These are phyloP conservation scores for Arthrobotrys pseudoclavata DNA, from an alignment of 2,329 filamentous ascomycete genomes.

Conservation along the genomic window DNA sequence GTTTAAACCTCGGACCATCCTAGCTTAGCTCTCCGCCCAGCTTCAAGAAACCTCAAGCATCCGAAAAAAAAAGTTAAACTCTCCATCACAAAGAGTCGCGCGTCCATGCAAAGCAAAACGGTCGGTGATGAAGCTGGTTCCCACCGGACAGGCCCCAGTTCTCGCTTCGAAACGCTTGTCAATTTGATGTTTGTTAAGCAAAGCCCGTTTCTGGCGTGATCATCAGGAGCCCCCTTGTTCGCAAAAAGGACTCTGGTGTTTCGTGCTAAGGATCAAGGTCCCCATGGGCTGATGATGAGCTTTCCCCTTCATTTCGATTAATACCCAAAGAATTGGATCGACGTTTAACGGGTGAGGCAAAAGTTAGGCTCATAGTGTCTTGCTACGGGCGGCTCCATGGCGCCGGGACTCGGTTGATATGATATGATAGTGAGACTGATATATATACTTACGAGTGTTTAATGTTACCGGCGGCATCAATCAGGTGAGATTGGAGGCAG, in stretches of 20 bases:
- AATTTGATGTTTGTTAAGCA: slow-evolving; percentile 15
- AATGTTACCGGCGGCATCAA: slow-evolving; percentile 7
- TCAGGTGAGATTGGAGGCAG: slow-evolving; percentile 21
- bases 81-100: slow-evolving; percentile 7
- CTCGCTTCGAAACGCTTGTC: slow-evolving; percentile 48
- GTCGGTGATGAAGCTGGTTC: slow-evolving; percentile 18
- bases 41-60: slow-evolving; percentile 6
- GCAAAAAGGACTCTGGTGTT: slow-evolving; percentile 28
- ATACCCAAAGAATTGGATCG: slow-evolving; percentile 50
- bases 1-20: slow-evolving; percentile 1
- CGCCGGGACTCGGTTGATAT: slow-evolving; percentile 50
- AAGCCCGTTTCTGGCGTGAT: slow-evolving; percentile 23
- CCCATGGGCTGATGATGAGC: slow-evolving; percentile 25
- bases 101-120: slow-evolving; percentile 10
- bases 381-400: slow-evolving; percentile 37
- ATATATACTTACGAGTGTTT: slow-evolving; percentile 9
- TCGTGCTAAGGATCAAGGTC: slow-evolving; percentile 22
- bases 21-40: background rate
- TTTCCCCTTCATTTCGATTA: slow-evolving; percentile 27
- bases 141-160: slow-evolving; percentile 20
- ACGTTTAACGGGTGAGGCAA: slow-evolving; percentile 29
- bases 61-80: slow-evolving; percentile 1
- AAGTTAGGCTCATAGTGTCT: slow-evolving; percentile 8
- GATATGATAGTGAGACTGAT: slow-evolving; percentile 28
- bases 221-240: slow-evolving; percentile 14